Conservation (phyloP, 2,329 filamentous ascomycete genomes). For the Metarhizium robertsii region DNA sequence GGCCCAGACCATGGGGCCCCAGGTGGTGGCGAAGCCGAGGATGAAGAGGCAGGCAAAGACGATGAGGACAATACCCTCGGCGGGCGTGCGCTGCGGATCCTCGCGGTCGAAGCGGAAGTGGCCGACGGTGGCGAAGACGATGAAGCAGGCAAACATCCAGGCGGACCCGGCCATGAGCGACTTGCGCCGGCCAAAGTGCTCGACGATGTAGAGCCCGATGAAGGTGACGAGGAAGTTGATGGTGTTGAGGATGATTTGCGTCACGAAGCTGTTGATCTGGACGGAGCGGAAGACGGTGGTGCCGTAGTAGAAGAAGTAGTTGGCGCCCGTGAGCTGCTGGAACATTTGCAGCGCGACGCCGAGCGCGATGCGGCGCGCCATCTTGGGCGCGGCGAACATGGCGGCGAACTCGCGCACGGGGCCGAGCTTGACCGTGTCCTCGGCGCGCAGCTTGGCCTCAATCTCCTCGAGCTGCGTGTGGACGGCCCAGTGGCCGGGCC, state of each 20-base stretch:
- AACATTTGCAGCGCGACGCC: conserved; percentile 54
- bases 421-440: conserved; percentile 28
- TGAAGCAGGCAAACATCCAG: conserved; percentile 53
- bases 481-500: conserved; percentile 33
- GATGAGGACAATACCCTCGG: conserved; percentile 50
- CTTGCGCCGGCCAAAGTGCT: conserved; percentile 55
- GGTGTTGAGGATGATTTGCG: conserved; percentile 56
- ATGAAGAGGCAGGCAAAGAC: conserved; percentile 57
- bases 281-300: conserved; percentile 41
- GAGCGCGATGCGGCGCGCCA: conserved; percentile 52
- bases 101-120: conserved; percentile 35
- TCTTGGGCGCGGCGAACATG: conserved; percentile 55
- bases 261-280: conserved; percentile 50
- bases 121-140: conserved; percentile 45
- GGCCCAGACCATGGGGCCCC: conserved; percentile 57
- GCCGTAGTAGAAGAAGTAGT: conserved; percentile 58
- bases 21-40: conserved; percentile 56
- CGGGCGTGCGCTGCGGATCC: conserved; percentile 23
- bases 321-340: conserved; percentile 60
- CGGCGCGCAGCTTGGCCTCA: conserved; percentile 40
- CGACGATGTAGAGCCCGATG: conserved; percentile 60
- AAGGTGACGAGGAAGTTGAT: conserved; percentile 63
- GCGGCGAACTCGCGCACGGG: conserved; percentile 39
- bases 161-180: conserved; percentile 52
- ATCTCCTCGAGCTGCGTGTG: conserved; percentile 44